Base-by-base conservation (phyloP, 2,329 filamentous ascomycete species). In the Ophidiomyces ophidiicola region DNA sequence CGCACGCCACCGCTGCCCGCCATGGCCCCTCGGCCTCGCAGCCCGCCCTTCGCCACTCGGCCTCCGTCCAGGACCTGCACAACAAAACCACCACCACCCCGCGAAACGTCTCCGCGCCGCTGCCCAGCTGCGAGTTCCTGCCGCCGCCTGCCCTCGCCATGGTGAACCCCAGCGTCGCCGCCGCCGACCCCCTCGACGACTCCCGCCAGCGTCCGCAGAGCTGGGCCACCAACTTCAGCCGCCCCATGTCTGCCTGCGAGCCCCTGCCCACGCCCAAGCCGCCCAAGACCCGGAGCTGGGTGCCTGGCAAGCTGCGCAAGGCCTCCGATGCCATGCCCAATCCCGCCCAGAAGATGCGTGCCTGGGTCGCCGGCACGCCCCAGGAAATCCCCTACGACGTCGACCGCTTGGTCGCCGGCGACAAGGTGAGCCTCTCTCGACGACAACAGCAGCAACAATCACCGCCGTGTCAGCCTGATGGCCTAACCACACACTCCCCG, bases 351-450 rank as follows among this genome's bases (percentile, higher is more conserved):
- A 48, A 62, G 32, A 55, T 58, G 7, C 54, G 53, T 40, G 73
- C 74, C 7, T 78, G 74, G 74, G 69, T 77, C 43, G 66, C 73
- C 4, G 73, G 72, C 5, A 61, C 76, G 47, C 62, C 67, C 30
- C 68, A 73, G 44, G 71, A 70, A 49, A 60, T 73, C 18, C 56
- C 68, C 3, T 79, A 77, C 47, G 72, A 75, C 48, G 44, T 74
- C 36, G 57, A 61, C 2, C 61, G 63, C 20, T 48, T 78, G 45
- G 45, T 68, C 17, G 61, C 62, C 39, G 72, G 67, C 26, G 64
- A 71, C 42, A 70, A 65, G 56, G 69, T 72, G 59, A 44, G 62
- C 48, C 35, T 15, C n/a, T n/a, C n/a, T n/a, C n/a, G n/a, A n/a
- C n/a, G n/a, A n/a, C n/a, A n/a, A n/a, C n/a, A n/a, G n/a, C n/a